Evolutionary conservation across 306 rosid species (phyloP), one percentile per base, ranked within the genome.

Genomic region (Fragaria nilgerrensis): DNA sequence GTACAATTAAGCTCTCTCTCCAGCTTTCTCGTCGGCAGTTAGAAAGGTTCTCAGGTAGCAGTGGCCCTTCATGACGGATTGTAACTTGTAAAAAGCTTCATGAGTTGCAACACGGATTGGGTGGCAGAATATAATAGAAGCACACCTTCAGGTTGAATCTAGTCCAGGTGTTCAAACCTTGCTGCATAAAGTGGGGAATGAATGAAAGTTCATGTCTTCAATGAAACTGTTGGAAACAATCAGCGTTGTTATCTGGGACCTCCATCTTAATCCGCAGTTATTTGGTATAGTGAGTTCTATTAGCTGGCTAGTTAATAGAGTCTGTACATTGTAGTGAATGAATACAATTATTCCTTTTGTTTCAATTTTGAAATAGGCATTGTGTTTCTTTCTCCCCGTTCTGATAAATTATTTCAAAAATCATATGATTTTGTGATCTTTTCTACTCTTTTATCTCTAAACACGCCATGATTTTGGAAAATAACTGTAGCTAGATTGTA

Each of bases 1-100:
- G 77, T 39, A 89, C 94, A 9, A 90, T 96, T 79, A 96, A 91
- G 85, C 94, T 96, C 68, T 82, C 85, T 37, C 78, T 94, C 64
- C 96, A 89, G 36, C 62, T 73, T 32, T 87, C 92, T 74, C 88
- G 83, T 62, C 82, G 20, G 29, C 58, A 43, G 61, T 53, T 61
- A 2, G 4, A 47, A 43, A 23, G 56, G 52, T 65, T 22, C 29
- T 41, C 61, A 4, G 65, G 81, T 44, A 71, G 36, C 7, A 23
- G 20, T 58, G 81, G 64, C 77, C 68, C 80, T 75, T 63, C 75
- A 13, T 77, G 80, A 86, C 72, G 50, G 85, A 86, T 36, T 65
- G 70, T 65, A 17, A 65, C 70, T 65, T 1, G 25, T 1, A 37
- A 73, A 16, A n/a, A 53, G 36, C n/a, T 73, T 73, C 39, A n/a